Evolutionary conservation across 495 filamentous ascomycete genomes (phyloP).

Genomic region (Neurospora sp.): DNA sequence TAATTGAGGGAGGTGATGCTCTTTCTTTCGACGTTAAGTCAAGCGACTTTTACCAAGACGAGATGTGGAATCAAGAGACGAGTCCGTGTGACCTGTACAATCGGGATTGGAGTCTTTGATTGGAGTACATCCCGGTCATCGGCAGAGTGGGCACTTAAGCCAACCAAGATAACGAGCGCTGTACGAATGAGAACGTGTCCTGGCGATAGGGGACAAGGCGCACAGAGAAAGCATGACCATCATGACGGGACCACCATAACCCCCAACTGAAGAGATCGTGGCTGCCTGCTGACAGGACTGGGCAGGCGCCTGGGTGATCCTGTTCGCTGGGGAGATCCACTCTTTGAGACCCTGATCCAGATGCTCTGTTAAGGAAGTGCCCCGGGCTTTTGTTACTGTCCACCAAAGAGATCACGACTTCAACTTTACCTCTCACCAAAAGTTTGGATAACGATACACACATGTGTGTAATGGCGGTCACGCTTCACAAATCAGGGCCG

Average conservation of each 20-base stretch:
- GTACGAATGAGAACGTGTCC: not conserved
- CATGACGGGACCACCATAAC: not conserved
- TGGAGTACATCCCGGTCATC: not conserved
- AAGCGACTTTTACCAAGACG: not conserved
- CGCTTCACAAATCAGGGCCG: not conserved
- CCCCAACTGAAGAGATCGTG: not conserved
- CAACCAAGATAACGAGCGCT: not conserved
- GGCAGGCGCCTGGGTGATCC: not conserved
- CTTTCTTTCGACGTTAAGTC: not conserved
- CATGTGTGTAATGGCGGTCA: not conserved
- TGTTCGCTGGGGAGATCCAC: not conserved
- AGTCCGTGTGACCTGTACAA: not conserved
- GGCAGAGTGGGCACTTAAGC: not conserved
- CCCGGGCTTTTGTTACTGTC: not conserved
- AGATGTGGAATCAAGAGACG: not conserved
- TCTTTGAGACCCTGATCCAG: not conserved
- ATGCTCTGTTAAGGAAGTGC: not conserved
- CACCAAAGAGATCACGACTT: not conserved
- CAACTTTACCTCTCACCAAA: not conserved
- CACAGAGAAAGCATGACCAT: not conserved
- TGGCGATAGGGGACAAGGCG: not conserved
- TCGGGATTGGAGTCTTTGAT: not conserved
- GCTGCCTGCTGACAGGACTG: not conserved
- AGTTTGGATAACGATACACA: not conserved
- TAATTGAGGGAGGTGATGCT: too few species aligned